A percentile compares a stretch with the other conserved stretches of the same genome.
These are phyloP conservation scores for Crepidotus variabilis DNA, from an alignment of 768 basidiomycete species.

Conservation along the genomic window DNA sequence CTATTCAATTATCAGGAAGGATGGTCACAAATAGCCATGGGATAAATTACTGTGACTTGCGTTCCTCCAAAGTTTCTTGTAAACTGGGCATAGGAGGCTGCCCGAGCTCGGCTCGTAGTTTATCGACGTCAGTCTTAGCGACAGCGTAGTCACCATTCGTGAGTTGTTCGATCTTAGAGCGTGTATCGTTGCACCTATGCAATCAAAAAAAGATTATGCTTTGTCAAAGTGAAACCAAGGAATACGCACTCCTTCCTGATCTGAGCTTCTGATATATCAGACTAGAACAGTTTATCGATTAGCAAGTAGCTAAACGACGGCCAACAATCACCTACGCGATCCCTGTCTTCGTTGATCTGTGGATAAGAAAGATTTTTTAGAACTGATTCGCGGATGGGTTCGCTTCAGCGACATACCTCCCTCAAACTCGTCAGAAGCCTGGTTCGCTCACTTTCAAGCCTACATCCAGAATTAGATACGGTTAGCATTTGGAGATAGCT, in stretches of 20 bases:
- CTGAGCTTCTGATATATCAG: conserved; percentile 64
- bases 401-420: conserved; percentile 63
- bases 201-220: not conserved
- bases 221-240: not conserved
- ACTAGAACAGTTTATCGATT: conserved; percentile 29
- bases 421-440: conserved; percentile 62
- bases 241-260: conserved; percentile 63
- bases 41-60: conserved; percentile 42
- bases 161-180: conserved; percentile 58
- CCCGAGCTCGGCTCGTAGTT: conserved; percentile 71
- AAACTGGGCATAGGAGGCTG: conserved; percentile 70
- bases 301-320: not conserved
- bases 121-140: conserved; percentile 76
- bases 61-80: conserved; percentile 74
- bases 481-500: not conserved
- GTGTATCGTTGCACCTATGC: conserved; percentile 65
- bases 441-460: conserved; percentile 75
- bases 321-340: conserved; percentile 44
- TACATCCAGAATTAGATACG: conserved; percentile 28
- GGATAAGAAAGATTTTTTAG: conserved; percentile 7
- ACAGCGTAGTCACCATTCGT: conserved; percentile 74
- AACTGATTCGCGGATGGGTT: too few species aligned
- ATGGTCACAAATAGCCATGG: conserved; percentile 7
- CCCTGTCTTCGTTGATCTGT: conserved; percentile 79
- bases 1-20: conserved; percentile 24